Conservation (phyloP, 2,329 filamentous ascomycete species). For the Fusarium brachygibbosum region DNA sequence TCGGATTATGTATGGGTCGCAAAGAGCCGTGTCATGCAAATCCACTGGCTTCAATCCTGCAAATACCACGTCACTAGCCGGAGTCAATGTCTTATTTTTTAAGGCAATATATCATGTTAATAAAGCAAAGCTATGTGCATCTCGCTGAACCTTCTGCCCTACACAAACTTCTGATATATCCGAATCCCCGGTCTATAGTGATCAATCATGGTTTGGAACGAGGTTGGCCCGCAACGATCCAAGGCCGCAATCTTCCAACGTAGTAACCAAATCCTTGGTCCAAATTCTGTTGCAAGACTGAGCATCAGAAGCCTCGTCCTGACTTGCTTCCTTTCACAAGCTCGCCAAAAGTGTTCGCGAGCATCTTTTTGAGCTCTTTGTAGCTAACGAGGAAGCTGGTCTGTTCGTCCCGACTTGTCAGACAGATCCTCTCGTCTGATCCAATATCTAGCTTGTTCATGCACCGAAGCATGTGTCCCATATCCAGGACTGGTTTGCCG, state of each 20-base stretch:
- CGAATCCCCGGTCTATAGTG: constrained; percentile 26
- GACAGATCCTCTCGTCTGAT: constrained; percentile 84
- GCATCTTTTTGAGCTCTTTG: constrained; percentile 83
- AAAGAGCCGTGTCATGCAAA: constrained; percentile 1
- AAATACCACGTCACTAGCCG: constrained; percentile 15
- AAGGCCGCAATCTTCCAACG: constrained; percentile 10
- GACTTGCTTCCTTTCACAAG: constrained; percentile 64
- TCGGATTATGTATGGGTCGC: constrained; percentile 20
- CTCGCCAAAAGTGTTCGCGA: constrained; percentile 70
- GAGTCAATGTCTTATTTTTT: constrained; percentile 26
- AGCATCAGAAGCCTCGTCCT: constrained; percentile 53
- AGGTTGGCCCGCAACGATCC: constrained; percentile 14
- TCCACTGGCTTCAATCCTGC: constrained; percentile 15
- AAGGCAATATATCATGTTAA: constrained; percentile 46
- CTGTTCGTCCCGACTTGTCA: constrained; percentile 92
- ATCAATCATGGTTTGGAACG: constrained; percentile 9
- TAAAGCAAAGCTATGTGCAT: constrained; percentile 36
- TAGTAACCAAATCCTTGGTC: constrained; percentile 31
- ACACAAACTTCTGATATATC: constrained; percentile 34
- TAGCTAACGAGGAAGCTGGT: constrained; percentile 90
- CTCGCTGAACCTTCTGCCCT: constrained; percentile 17
- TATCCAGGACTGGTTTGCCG: constrained; percentile 84
- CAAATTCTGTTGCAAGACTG: constrained; percentile 15
- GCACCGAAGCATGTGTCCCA: constrained; percentile 88
- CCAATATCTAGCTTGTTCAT: constrained; percentile 95